Percentiles rank a stretch among this genome's conserved stretches.
These are phyloP conservation scores for Plasmodium reichenowi DNA, from an alignment of 169 alveolate species.

Conservation along the genomic window DNA sequence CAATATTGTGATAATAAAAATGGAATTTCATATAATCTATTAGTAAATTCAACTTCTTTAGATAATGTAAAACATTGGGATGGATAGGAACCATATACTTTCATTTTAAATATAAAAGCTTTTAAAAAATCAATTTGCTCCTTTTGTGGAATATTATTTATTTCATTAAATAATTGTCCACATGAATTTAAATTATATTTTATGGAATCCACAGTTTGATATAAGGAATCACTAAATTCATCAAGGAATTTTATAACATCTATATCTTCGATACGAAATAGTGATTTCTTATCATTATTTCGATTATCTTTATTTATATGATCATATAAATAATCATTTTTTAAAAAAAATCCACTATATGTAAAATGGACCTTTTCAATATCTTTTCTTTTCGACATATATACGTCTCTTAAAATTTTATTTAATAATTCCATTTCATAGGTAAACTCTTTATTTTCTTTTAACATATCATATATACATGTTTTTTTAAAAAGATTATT, in stretches of 20 bases:
- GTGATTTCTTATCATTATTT: conserved; percentile 20
- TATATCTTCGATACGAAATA: conserved; percentile 60
- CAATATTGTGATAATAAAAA: conserved; percentile 54
- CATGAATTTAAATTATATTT: conserved; percentile 60
- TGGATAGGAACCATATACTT: conserved; percentile 72
- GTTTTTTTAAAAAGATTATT: conserved; percentile 28
- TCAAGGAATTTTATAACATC: conserved; percentile 41
- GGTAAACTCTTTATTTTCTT: conserved; percentile 54
- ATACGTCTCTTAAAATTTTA: conserved; percentile 53
- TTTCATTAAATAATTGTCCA: conserved; percentile 67
- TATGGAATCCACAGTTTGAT: conserved; percentile 22
- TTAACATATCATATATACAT: conserved; percentile 43
- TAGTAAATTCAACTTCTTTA: conserved; percentile 20
- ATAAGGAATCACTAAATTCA: conserved; percentile 66
- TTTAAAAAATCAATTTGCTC: conserved; percentile 68
- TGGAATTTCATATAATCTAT: conserved; percentile 55
- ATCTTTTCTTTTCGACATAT: conserved; percentile 76
- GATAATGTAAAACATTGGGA: conserved; percentile 57
- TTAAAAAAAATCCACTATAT: conserved; percentile 68
- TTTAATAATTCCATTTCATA: conserved; percentile 62
- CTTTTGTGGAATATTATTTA: conserved; percentile 35
- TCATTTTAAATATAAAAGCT: conserved; percentile 59
- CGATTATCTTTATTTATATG: conserved; percentile 48
- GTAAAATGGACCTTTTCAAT: conserved; percentile 71
- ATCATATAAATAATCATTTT: conserved; percentile 61